phyloP scores from a whole-genome alignment of 176 grass and related monocot genomes.

The Olyra latifolia region DNA sequence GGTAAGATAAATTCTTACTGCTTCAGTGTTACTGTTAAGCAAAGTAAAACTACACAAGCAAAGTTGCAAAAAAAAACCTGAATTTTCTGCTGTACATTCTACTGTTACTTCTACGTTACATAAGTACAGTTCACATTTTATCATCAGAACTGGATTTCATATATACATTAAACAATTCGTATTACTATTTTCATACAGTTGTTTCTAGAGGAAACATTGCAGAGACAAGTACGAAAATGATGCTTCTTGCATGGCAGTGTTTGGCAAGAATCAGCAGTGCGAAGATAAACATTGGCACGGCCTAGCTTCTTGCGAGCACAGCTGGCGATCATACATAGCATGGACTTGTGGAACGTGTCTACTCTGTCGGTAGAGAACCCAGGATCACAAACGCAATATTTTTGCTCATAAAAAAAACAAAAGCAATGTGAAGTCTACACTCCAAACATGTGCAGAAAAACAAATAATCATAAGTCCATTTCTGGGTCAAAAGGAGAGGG shows the following conservation, averaged over 20 bases:
- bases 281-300: neutral
- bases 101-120: neutral
- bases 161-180: neutral
- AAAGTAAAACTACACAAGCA: neutral
- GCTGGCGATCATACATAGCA: constrained; percentile 3
- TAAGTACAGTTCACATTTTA: neutral
- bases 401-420: too few species aligned
- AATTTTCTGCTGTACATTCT: neutral
- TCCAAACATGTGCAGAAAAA: constrained; percentile 40
- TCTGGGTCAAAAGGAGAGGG: constrained; percentile 30
- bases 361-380: constrained; percentile 27
- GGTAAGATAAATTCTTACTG: neutral
- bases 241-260: constrained; percentile 10
- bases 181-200: neutral
- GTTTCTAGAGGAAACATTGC: constrained; percentile 13
- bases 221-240: constrained; percentile 17
- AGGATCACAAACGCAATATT: neutral
- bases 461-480: constrained; percentile 22
- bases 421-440: constrained; percentile 20
- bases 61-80: neutral
- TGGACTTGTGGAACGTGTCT: neutral
- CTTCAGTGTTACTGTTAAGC: neutral
- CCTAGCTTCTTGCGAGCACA: neutral
- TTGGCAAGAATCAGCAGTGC: constrained; percentile 9
- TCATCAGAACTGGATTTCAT: neutral